Base-by-base conservation (phyloP, 1,284 basidiomycete genomes). In the Phlebopus sp. region DNA sequence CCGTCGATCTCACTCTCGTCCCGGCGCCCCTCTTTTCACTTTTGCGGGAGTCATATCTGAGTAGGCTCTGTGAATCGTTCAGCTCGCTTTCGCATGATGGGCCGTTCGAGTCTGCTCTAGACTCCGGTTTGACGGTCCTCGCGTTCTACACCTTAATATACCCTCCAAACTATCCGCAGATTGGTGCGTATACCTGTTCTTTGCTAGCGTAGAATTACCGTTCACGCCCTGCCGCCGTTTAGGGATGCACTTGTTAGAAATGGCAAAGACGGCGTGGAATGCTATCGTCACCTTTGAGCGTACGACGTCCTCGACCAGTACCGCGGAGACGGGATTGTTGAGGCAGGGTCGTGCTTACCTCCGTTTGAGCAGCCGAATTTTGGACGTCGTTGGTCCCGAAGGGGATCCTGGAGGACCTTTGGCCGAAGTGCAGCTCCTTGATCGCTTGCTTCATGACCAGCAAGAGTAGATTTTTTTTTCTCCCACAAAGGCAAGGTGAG, bases 261-360 rank as follows among this genome's bases (percentile, higher is more conserved):
- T 87, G 56, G 76, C 84, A 2, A 90, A 90, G 68, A 82, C 83
- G 2, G 71, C 74, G 6, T 90, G 86, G 87, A 89, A 90, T 59
- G 72, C 69, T 5, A 65, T 71, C 9, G 54, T 72, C 44, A 71
- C 59, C 6, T 42, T 44, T 25, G 53, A 62, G 21, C 19, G n/a
- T 3, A n/a, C 17, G 7, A 45, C 49, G 15, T 19, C 42, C 8
- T 17, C 23, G 18, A 35, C 31, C 2, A 36, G 17, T 3, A 19
- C 37, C 10, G 25, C 9, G 18, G 36, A 35, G 21, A 37, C 25
- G 10, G 49, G 37, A 17, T 46, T 65, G 18, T 42, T 66, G 29
- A 47, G 41, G 11, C 57, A 58, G 11, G 57, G 55, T 18, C 59
- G 57, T 47, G 55, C 54, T 14, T 77, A 75, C 54, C 65, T 84